A percentile compares a stretch with the other conserved stretches of the same genome.
Evolutionary conservation across 495 filamentous ascomycete species (phyloP).

Genomic region (Hyphodiscus hymeniophilus): DNA sequence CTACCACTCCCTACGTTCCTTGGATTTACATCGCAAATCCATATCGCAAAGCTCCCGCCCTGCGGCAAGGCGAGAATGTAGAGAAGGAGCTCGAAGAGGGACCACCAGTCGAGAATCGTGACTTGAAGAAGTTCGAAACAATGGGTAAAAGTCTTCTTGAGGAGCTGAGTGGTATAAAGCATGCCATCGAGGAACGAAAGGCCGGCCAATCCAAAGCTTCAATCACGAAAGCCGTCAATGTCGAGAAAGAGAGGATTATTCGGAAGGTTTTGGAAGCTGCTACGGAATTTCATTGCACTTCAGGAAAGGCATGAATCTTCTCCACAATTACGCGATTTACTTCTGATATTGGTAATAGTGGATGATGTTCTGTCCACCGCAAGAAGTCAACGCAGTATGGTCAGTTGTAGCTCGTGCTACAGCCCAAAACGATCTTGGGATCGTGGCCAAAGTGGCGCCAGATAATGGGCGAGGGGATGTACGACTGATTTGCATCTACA

Average conservation of each 20-base stretch:
- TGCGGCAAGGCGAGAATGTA: not conserved
- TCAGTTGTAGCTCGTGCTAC: conserved; percentile 52
- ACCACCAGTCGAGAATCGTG: conserved; percentile 12
- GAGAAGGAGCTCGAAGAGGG: conserved; percentile 5
- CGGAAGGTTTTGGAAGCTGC: conserved; percentile 49
- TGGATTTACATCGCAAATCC: conserved; percentile 68
- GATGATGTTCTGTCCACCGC: conserved; percentile 64
- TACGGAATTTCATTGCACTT: conserved; percentile 39
- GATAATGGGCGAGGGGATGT: conserved; percentile 27
- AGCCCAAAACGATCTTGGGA: conserved; percentile 54
- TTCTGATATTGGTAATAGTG: conserved; percentile 36
- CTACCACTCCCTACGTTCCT: conserved; percentile 25
- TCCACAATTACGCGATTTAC: not conserved
- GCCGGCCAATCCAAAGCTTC: conserved; percentile 1
- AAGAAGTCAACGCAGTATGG: conserved; percentile 58
- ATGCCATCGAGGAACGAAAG: conserved; percentile 30
- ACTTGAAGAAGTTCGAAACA: conserved; percentile 10
- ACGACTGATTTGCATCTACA: conserved; percentile 69
- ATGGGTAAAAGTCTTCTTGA: conserved; percentile 34
- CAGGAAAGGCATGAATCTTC: conserved; percentile 58
- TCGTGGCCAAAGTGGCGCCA: conserved; percentile 61
- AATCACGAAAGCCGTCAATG: conserved; percentile 12
- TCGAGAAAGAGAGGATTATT: conserved; percentile 13
- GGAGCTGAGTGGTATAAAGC: conserved; percentile 30
- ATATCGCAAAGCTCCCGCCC: conserved; percentile 19